A percentile compares a stretch with the other conserved stretches of the same genome.
phyloP scores from a whole-genome alignment of 1,284 basidiomycete genomes.

The Leccinum olivaceoglutinosum region DNA sequence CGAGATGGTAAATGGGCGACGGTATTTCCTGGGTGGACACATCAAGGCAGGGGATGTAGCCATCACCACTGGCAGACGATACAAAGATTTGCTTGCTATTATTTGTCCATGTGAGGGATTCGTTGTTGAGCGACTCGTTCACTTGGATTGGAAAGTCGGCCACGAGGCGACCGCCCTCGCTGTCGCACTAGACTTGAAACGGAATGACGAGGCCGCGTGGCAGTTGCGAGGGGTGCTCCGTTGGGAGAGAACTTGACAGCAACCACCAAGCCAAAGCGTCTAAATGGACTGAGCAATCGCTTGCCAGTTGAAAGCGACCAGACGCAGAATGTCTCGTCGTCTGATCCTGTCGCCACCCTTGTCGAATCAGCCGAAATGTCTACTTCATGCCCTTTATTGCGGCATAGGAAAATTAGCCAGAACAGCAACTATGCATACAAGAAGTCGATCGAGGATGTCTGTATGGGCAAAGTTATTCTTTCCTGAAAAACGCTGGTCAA shows the following conservation, averaged over 20 bases:
- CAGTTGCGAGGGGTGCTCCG: not conserved
- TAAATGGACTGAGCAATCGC: not conserved
- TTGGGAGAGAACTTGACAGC: not conserved
- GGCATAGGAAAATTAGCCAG: too few species aligned
- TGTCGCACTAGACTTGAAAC: not conserved
- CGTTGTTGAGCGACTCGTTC: not conserved
- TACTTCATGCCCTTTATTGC: too few species aligned
- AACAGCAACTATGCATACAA: too few species aligned
- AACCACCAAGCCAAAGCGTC: not conserved
- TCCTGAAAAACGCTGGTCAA: conserved; percentile 22
- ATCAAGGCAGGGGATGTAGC: not conserved
- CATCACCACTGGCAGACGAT: not conserved
- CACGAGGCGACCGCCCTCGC: not conserved
- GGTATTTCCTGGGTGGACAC: not conserved
- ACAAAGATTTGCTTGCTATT: not conserved
- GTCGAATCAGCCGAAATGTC: too few species aligned
- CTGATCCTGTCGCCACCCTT: not conserved
- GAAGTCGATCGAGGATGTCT: too few species aligned
- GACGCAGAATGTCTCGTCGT: not conserved
- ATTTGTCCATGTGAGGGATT: not conserved
- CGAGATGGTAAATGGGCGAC: not conserved
- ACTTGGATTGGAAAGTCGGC: not conserved
- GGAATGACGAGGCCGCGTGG: not conserved
- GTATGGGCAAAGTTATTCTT: too few species aligned
- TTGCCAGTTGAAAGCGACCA: not conserved